phyloP scores from a whole-genome alignment of 257 asterid genomes.

The Schizonepeta tenuifolia region DNA sequence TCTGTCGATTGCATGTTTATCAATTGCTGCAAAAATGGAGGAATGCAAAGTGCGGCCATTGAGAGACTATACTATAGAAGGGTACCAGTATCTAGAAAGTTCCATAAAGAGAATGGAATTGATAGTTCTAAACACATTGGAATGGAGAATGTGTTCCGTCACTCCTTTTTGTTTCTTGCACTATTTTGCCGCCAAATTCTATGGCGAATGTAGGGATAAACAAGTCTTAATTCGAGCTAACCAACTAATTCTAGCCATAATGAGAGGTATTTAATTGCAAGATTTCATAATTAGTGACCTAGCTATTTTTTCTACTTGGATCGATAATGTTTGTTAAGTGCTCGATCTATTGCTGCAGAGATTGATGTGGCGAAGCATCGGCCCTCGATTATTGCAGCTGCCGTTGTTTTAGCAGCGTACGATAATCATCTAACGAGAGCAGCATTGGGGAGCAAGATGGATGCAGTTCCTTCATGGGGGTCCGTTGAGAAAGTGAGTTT shows the following conservation, averaged over 20 bases:
- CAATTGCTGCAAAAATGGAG: slow-evolving; percentile 53
- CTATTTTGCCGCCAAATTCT: slow-evolving; percentile 46
- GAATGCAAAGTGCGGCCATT: slow-evolving; percentile 30
- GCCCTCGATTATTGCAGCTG: slow-evolving; percentile 53
- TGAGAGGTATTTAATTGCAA: slow-evolving; percentile 42
- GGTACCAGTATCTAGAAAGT: slow-evolving; percentile 31
- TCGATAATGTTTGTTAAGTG: not conserved
- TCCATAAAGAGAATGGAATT: slow-evolving; percentile 50
- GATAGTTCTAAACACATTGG: slow-evolving; percentile 40
- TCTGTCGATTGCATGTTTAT: slow-evolving; percentile 41
- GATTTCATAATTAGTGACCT: not conserved
- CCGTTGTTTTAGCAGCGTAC: slow-evolving; percentile 49
- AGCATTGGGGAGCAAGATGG: slow-evolving; percentile 39
- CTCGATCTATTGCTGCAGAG: slow-evolving; percentile 35
- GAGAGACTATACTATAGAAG: slow-evolving; percentile 29
- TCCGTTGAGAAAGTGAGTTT: slow-evolving; percentile 52
- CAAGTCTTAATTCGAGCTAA: slow-evolving; percentile 33
- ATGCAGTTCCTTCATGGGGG: slow-evolving; percentile 44
- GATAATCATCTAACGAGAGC: slow-evolving; percentile 35
- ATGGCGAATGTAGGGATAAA: slow-evolving; percentile 27
- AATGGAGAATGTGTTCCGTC: slow-evolving; percentile 48
- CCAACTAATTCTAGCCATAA: slow-evolving; percentile 32
- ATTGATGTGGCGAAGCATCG: slow-evolving; percentile 41
- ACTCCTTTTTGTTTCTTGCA: slow-evolving; percentile 51
- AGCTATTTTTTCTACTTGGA: not conserved